Evolutionary conservation across 75 land plant genomes (phyloP), one percentile per base, ranked within the genome.

Genomic region (Sequoiadendron giganteum): DNA sequence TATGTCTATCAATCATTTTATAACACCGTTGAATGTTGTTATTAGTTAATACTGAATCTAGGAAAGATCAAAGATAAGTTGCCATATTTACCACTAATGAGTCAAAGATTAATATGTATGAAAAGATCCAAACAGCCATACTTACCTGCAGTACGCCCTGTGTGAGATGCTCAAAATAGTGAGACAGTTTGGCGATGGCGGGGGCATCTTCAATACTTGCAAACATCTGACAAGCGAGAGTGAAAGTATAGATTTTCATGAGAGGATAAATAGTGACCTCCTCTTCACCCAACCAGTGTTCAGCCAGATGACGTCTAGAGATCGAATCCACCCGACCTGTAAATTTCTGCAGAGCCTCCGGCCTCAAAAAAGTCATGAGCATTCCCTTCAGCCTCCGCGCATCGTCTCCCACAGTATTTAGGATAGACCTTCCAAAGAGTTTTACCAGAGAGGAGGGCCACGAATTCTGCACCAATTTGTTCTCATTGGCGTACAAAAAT

Each of bases 181-280:
- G 25, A 1, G 45, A 10, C 10, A 89, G 56, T 5, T 10, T 36
- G 5, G 54, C 86, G 30, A 85, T 54, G 19, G 13, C 2, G 1
- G 4, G 38, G 61, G 75, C 86, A 18, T 82, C 52, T 15, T 83
- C 72, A 9, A 91, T 55, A 19, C 92, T 90, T 39, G 88, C 82
- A 2, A 91, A 34, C 47, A 89, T 70, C 14, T 87, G 58, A 85
- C 86, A 82, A 9, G 88, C 56, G 14, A 89, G 38, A 39, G 89
- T 30, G 68, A 91, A 91, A 30, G 89, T 89, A 5, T 87, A 78
- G 13, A 28, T 86, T 85, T 88, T 91, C 89, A 91, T 88, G 38
- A 86, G 75, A 3, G 92, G 90, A 85, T 85, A 38, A 10, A 84
- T 89, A 3, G 25, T 14, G 11, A 93, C 86, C 40, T 87, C 73